Evolutionary conservation across 2,329 filamentous ascomycete genomes (phyloP).

Genomic region (Aspergillus persii): DNA sequence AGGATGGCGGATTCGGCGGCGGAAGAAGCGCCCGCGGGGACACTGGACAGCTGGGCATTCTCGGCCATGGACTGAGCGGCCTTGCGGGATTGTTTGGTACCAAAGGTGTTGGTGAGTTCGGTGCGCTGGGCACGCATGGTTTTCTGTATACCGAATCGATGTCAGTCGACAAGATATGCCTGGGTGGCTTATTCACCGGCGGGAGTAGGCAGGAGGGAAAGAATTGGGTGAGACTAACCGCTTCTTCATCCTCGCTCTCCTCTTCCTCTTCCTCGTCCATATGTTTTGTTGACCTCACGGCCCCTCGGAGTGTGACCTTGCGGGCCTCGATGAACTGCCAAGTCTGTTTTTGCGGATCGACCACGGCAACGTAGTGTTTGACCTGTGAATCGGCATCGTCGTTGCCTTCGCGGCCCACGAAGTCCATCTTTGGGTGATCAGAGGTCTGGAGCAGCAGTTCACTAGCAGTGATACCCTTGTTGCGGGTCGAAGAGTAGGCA

Average conservation of each 20-base stretch:
- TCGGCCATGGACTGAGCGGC: constrained; percentile 47
- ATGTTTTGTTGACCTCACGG: constrained; percentile 31
- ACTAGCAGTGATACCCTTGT: constrained; percentile 40
- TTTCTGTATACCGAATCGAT: constrained; percentile 20
- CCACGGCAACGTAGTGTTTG: constrained; percentile 62
- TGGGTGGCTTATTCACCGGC: neutral
- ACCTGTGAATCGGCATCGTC: constrained; percentile 52
- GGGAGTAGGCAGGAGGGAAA: neutral
- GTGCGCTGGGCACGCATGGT: constrained; percentile 39
- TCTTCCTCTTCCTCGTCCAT: constrained; percentile 29
- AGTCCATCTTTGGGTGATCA: constrained; percentile 59
- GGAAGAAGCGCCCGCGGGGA: constrained; percentile 33
- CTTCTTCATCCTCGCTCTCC: constrained; percentile 28
- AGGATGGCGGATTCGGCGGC: constrained; percentile 45
- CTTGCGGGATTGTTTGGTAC: constrained; percentile 51
- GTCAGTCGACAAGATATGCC: neutral
- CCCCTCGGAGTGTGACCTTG: constrained; percentile 55
- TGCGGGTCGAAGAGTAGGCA: constrained; percentile 25
- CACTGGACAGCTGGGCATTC: constrained; percentile 46
- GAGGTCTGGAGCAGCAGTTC: constrained; percentile 61
- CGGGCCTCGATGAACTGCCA: constrained; percentile 56
- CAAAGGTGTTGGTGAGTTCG: constrained; percentile 49
- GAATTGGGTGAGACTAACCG: constrained; percentile 20
- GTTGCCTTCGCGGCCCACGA: constrained; percentile 51
- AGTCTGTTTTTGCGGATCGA: constrained; percentile 53